Base-by-base conservation (phyloP, 2,329 filamentous ascomycete species). In the Pseudogymnoascus sp. region DNA sequence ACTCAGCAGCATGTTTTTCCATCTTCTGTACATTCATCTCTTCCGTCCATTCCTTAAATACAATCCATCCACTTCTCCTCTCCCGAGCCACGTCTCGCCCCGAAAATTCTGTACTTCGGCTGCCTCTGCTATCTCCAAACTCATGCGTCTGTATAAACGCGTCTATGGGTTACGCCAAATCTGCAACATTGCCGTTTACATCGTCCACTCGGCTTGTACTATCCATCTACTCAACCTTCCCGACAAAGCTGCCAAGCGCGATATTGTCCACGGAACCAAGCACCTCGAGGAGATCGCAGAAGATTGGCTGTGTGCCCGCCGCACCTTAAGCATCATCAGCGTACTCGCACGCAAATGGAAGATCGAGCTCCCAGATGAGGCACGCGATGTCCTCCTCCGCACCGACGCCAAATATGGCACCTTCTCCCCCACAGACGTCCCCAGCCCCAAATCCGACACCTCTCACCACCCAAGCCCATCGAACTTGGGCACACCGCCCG, bases 31-130 rank as follows among this genome's bases (percentile, higher is more conserved):
- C 72, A 96, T 97, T 64, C 92, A 97, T 70, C 85, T 97, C 4
- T 97, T 97, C 78, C 86, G 93, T 4, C 93, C 94, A 0, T 97
- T 97, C 72, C 81, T 97, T 59, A 96, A 94, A 73, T 97, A 97
- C 71, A 88, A 85, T 2, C 90, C 89, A 58, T 78, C 84, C 5
- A 87, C 86, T 1, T 96, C 92, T 0, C 93, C 92, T 0, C 81
- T 97, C 1, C 93, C 92, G 3, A 77, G 86, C 1, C 91, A 96
- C 69, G 89, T 97, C 15, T 97, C 92, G 6, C 93, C 94, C 0
- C 86, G 93, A 15, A 91, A 92, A 67, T 85, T 96, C 61, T 97
- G 93, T 75, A 94, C 92, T 0, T 89, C 93, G 70, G 92, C 94
- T 60, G 93, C 94, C 0, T 86, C 87, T 1, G 87, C 87, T 66